Evolutionary conservation across 768 basidiomycete species (phyloP).

Genomic region (Boletus insuetus): DNA sequence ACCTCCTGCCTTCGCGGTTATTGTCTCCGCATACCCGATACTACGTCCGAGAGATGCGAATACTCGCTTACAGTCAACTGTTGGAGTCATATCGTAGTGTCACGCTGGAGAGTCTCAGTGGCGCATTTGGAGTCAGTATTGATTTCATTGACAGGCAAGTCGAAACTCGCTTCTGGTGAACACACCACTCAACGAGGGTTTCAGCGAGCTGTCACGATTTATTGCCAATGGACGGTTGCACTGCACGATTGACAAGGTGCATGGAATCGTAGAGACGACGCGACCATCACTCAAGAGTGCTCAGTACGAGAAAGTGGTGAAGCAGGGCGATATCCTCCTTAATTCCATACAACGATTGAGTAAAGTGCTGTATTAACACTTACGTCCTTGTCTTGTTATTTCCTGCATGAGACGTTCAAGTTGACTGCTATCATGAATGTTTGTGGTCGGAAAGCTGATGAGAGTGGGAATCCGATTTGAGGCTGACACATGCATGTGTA

Average conservation of each 20-base stretch:
- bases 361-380: slow-evolving; percentile 69
- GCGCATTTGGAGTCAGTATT: slow-evolving; percentile 86
- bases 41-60: slow-evolving; percentile 95
- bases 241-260: slow-evolving; percentile 92
- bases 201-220: slow-evolving; percentile 86
- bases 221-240: slow-evolving; percentile 85
- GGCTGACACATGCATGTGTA: background rate
- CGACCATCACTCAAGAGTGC: slow-evolving; percentile 72
- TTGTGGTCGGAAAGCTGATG: background rate
- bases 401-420: background rate
- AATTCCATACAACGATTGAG: slow-evolving; percentile 87
- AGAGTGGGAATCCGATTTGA: slow-evolving; percentile 1
- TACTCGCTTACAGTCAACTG: slow-evolving; percentile 87
- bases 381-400: background rate
- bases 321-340: slow-evolving; percentile 86
- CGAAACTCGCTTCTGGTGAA: background rate
- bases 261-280: slow-evolving; percentile 90
- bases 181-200: background rate
- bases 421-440: too few species aligned
- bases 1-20: slow-evolving; percentile 84
- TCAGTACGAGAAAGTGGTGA: slow-evolving; percentile 91
- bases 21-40: slow-evolving; percentile 83
- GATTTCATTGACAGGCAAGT: slow-evolving; percentile 85
- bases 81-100: slow-evolving; percentile 90
- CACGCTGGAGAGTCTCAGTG: slow-evolving; percentile 80